Evolutionary conservation across 2,329 filamentous ascomycete species (phyloP).

Genomic region (Sarocladium brachiariae): DNA sequence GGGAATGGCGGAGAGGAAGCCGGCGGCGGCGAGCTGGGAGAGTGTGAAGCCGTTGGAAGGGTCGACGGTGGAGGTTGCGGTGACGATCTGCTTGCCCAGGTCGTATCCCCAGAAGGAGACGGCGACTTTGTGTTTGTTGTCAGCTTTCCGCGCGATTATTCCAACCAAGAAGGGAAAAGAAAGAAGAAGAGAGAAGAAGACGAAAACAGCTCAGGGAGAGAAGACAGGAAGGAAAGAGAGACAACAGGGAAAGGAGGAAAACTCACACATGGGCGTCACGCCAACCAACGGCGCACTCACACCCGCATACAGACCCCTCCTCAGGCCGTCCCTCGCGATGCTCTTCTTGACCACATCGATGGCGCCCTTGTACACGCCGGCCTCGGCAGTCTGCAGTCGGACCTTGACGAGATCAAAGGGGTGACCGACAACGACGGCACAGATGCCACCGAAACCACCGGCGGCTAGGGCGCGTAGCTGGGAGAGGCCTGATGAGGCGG

Average conservation of each 20-base stretch:
- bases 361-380: constrained; percentile 82
- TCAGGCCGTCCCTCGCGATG: constrained; percentile 75
- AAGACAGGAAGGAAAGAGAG: too few relatives aligned
- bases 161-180: not conserved
- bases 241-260: not conserved
- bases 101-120: constrained; percentile 85
- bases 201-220: too few relatives aligned
- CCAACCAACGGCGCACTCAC: constrained; percentile 91
- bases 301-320: constrained; percentile 85
- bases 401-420: constrained; percentile 98
- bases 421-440: constrained; percentile 89
- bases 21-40: constrained; percentile 81
- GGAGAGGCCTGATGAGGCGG: constrained; percentile 30
- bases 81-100: constrained; percentile 84
- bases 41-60: constrained; percentile 67
- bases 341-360: constrained; percentile 89
- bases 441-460: constrained; percentile 88
- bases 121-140: constrained; percentile 43
- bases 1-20: constrained; percentile 95
- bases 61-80: constrained; percentile 54
- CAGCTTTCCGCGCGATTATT: not conserved
- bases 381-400: constrained; percentile 89
- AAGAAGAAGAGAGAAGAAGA: not conserved
- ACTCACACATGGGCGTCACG: constrained; percentile 97
- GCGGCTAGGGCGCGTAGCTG: constrained; percentile 76